Percentiles rank a stretch among this genome's conserved stretches.
phyloP scores from a whole-genome alignment of 345 rosid genomes.

The Luvunga scandens region DNA sequence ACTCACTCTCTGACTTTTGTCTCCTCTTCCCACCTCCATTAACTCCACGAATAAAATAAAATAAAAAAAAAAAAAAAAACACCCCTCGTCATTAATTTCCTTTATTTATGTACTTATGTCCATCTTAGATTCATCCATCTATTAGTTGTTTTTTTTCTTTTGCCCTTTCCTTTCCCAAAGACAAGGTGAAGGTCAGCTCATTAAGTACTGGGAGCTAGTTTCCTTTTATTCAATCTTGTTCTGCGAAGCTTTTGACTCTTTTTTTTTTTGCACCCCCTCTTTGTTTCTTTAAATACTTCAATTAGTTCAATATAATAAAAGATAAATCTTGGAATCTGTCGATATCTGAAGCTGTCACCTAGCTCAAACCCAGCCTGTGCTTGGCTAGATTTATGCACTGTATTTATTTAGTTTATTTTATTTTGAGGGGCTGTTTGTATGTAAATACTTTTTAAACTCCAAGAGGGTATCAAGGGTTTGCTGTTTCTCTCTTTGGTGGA shows the following conservation, averaged over 20 bases:
- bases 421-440: background rate
- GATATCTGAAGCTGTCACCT: conserved; percentile 24
- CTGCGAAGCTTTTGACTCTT: background rate
- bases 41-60: too few relatives aligned
- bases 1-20: too few relatives aligned
- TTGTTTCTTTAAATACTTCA: background rate
- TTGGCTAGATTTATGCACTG: conserved; percentile 19
- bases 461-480: conserved; percentile 12
- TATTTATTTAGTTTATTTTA: background rate
- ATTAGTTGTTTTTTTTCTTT: background rate
- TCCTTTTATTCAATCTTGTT: background rate
- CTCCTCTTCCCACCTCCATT: too few relatives aligned
- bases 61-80: too few relatives aligned
- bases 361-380: conserved; percentile 24
- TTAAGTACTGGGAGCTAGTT: background rate
- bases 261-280: too few relatives aligned
- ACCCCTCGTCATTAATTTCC: too few relatives aligned
- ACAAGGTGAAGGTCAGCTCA: background rate
- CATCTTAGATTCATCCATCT: background rate
- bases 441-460: background rate
- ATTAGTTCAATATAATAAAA: background rate
- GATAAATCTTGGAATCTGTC: conserved; percentile 26
- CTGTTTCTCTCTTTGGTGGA: conserved; percentile 13
- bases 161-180: background rate
- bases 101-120: too few relatives aligned